Conservation (phyloP, 2,329 filamentous ascomycete genomes). For the Arachnomyces sp. region DNA sequence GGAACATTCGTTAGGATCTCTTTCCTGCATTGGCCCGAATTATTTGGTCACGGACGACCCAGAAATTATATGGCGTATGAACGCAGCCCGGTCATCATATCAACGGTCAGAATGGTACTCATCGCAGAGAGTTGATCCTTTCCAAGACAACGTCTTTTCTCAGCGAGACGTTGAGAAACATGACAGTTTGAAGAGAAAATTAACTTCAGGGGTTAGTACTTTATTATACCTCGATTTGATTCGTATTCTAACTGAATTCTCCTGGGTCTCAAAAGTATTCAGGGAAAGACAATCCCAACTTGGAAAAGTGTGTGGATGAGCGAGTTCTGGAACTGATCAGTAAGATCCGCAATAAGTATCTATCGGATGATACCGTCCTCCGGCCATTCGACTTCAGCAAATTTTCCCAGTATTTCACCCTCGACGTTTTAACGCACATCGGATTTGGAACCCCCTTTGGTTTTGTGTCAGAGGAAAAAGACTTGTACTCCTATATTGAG, state of each 20-base stretch:
- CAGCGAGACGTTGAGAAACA: not conserved
- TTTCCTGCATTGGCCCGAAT: constrained; percentile 7
- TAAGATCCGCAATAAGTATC: constrained; percentile 42
- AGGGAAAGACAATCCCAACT: constrained; percentile 46
- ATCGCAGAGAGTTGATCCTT: constrained; percentile 3
- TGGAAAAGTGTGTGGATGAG: constrained; percentile 45
- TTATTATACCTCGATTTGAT: not conserved
- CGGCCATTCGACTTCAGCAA: constrained; percentile 38
- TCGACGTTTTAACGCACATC: constrained; percentile 50
- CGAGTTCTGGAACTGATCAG: constrained; percentile 41
- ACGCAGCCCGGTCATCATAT: constrained; percentile 4
- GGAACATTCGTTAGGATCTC: no score
- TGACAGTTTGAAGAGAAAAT: not conserved
- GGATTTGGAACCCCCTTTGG: constrained; percentile 45
- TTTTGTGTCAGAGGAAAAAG: constrained; percentile 37
- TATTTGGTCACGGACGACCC: constrained; percentile 6
- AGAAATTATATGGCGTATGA: constrained; percentile 2
- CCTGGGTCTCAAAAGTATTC: constrained; percentile 39
- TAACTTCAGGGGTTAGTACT: constrained; percentile 3
- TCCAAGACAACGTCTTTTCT: constrained; percentile 1
- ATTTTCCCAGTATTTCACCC: constrained; percentile 47
- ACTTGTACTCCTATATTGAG: constrained; percentile 34
- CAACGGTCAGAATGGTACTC: constrained; percentile 4
- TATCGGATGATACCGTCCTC: constrained; percentile 23
- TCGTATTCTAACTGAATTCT: not conserved